A percentile compares a stretch with the other conserved stretches of the same genome.
Conservation (phyloP, 2,329 filamentous ascomycete genomes). For the Paecilomyces sp. region DNA sequence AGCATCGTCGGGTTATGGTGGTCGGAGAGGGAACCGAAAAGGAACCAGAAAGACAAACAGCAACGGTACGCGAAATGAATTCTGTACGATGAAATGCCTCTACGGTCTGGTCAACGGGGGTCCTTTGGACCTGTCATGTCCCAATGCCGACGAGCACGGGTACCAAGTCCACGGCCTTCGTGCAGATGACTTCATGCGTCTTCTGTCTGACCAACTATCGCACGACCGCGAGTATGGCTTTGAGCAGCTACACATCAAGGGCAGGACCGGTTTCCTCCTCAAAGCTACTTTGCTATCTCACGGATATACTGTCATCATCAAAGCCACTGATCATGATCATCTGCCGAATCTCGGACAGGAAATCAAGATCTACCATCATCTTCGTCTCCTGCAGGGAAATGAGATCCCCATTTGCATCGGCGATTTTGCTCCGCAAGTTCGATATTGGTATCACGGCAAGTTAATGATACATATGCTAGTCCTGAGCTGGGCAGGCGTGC, state of each 20-base stretch:
- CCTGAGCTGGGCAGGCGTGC: slow-evolving; percentile 9
- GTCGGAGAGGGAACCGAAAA: no score
- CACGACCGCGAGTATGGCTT: slow-evolving; percentile 13
- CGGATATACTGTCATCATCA: slow-evolving; percentile 22
- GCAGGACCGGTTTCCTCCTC: slow-evolving; percentile 19
- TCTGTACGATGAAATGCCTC: slow-evolving; percentile 16
- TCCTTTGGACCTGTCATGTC: slow-evolving; percentile 17
- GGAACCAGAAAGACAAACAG: no score
- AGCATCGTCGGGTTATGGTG: no score
- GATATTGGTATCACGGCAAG: slow-evolving; percentile 20
- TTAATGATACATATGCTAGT: slow-evolving; percentile 13
- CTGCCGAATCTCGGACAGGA: slow-evolving; percentile 14
- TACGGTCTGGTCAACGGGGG: slow-evolving; percentile 12
- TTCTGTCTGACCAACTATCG: slow-evolving; percentile 11
- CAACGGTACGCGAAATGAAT: not conserved
- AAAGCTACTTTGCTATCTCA: slow-evolving; percentile 18
- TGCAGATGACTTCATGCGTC: slow-evolving; percentile 11
- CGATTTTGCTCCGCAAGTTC: slow-evolving; percentile 10
- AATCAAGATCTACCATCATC: slow-evolving; percentile 15
- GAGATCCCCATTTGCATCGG: slow-evolving; percentile 19
- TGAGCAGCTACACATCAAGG: slow-evolving; percentile 15
- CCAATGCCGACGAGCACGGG: slow-evolving; percentile 31
- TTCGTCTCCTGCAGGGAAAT: slow-evolving; percentile 15
- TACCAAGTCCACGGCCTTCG: slow-evolving; percentile 3
- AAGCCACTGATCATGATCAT: slow-evolving; percentile 14